A percentile compares a stretch with the other conserved stretches of the same genome.
Conservation (phyloP, 116 monocot genomes). For the Trichopus zeylanicus region DNA sequence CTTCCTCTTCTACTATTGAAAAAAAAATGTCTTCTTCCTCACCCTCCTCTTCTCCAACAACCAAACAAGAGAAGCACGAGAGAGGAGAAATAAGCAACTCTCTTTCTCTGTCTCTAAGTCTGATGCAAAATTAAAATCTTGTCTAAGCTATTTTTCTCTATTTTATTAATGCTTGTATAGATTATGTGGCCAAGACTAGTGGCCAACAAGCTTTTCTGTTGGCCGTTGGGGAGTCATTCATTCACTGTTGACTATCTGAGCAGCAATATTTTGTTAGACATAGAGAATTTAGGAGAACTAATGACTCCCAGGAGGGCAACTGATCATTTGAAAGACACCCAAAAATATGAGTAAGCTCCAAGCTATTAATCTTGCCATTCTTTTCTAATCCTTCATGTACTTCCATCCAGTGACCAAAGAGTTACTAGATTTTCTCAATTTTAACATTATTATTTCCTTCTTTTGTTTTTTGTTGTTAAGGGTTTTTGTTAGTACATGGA, state of each 20-base stretch:
- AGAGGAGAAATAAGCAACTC: constrained; percentile 5
- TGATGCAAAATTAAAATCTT: not conserved
- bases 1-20: not conserved
- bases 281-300: not conserved
- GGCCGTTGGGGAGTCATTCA: constrained; percentile 10
- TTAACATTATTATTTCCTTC: not conserved
- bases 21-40: not conserved
- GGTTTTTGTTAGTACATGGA: constrained; percentile 75
- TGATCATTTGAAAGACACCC: constrained; percentile 18
- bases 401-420: no score
- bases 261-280: constrained; percentile 9
- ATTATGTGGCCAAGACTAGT: constrained; percentile 21
- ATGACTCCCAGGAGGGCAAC: not conserved
- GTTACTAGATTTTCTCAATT: no score
- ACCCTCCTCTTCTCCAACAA: not conserved
- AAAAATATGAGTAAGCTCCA: constrained; percentile 27
- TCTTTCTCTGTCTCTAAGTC: not conserved
- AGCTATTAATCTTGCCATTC: not conserved
- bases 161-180: constrained; percentile 2
- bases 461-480: constrained; percentile 15
- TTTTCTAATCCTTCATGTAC: not conserved
- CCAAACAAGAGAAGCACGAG: not conserved
- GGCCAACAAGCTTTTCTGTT: constrained; percentile 22
- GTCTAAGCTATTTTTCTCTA: not conserved
- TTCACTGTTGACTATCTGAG: constrained; percentile 32